Evolutionary conservation across 2,329 filamentous ascomycete species (phyloP).

Genomic region (Aspergillaceae sp.): DNA sequence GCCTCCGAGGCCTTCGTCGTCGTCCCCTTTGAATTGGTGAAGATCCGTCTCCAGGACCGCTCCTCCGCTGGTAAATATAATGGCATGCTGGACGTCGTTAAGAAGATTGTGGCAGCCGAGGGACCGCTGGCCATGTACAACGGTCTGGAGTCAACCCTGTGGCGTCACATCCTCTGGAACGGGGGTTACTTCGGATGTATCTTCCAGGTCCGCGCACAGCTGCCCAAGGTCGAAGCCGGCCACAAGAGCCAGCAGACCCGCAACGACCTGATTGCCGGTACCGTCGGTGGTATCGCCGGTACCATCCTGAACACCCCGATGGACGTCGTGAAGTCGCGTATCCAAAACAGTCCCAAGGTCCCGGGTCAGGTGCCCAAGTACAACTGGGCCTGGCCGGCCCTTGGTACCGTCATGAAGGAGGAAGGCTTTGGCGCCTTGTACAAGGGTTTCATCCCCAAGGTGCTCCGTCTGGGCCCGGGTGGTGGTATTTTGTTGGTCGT

Average conservation of each 20-base stretch:
- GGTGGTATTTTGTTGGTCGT: conserved; percentile 51
- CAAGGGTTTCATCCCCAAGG: conserved; percentile 97
- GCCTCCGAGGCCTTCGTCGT: conserved; percentile 95
- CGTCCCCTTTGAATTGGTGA: conserved; percentile 95
- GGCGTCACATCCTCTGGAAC: conserved; percentile 93
- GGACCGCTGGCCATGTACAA: conserved; percentile 88
- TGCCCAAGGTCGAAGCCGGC: conserved; percentile 62
- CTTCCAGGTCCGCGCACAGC: conserved; percentile 81
- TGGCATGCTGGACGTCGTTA: conserved; percentile 45
- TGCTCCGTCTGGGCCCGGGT: conserved; percentile 65
- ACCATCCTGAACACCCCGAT: conserved; percentile 91
- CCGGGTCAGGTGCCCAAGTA: conserved; percentile 83
- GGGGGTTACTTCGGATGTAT: conserved; percentile 97
- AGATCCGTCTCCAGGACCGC: conserved; percentile 95
- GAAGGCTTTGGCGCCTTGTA: conserved; percentile 89
- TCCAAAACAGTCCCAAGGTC: conserved; percentile 85
- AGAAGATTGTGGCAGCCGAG: conserved; percentile 68
- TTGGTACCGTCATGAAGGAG: conserved; percentile 81
- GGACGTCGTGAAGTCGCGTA: conserved; percentile 96
- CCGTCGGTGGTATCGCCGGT: conserved; percentile 79
- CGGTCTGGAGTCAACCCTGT: conserved; percentile 90
- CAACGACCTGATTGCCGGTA: conserved; percentile 81
- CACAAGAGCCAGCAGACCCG: conserved; percentile 72
- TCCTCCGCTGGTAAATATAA: conserved; percentile 71
- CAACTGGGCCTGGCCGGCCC: conserved; percentile 92